Percentiles rank a stretch among this genome's conserved stretches.
Conservation (phyloP, 2,329 filamentous ascomycete genomes). For the Arthroderma uncinatum region DNA sequence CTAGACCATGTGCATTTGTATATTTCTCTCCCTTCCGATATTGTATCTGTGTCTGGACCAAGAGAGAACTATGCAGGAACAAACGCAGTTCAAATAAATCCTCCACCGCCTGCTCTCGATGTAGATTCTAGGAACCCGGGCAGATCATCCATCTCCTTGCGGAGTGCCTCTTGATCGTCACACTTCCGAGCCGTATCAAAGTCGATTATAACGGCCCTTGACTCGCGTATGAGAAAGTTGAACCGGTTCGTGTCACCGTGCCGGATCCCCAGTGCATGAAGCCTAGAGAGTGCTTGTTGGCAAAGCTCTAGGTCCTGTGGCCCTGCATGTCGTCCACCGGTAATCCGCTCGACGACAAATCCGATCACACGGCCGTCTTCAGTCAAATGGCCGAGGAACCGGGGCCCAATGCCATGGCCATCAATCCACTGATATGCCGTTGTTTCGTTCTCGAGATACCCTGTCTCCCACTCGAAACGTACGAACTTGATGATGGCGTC, state of each 20-base stretch:
- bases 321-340: constrained; percentile 19
- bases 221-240: constrained; percentile 20
- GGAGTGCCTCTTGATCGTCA: constrained; percentile 15
- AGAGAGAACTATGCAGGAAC: neutral
- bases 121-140: neutral
- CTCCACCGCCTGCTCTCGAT: neutral
- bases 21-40: too few relatives aligned
- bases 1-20: too few relatives aligned
- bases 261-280: constrained; percentile 20
- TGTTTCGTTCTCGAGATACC: constrained; percentile 29
- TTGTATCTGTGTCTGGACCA: too few relatives aligned
- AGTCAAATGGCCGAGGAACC: constrained; percentile 8
- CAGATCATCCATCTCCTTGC: constrained; percentile 13
- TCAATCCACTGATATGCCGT: constrained; percentile 30
- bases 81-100: neutral
- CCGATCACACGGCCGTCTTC: constrained; percentile 9
- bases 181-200: constrained; percentile 22
- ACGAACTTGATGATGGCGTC: constrained; percentile 30
- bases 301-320: constrained; percentile 18
- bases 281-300: constrained; percentile 15
- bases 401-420: constrained; percentile 17
- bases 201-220: constrained; percentile 20
- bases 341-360: constrained; percentile 28
- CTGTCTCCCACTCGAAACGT: constrained; percentile 30
- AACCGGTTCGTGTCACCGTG: constrained; percentile 24